Evolutionary conservation across 2,329 filamentous ascomycete genomes (phyloP).

Genomic region (Penicillium olsonii): DNA sequence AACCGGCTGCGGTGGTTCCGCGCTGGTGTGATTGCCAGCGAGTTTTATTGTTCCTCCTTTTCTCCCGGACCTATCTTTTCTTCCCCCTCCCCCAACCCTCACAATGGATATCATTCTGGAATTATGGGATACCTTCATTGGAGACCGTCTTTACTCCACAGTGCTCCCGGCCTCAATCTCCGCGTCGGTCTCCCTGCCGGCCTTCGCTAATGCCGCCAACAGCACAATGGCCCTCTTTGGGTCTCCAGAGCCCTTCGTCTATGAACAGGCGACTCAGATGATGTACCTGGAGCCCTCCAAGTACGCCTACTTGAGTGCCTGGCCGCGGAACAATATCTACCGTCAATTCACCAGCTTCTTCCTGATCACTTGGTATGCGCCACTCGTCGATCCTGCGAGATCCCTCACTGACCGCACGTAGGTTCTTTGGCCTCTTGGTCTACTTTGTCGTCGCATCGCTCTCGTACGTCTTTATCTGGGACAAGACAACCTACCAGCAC

Average conservation of each 20-base stretch:
- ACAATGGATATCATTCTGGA: slow-evolving; percentile 86
- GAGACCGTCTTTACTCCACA: slow-evolving; percentile 76
- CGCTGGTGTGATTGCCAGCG: slow-evolving; percentile 34
- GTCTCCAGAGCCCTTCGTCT: slow-evolving; percentile 50
- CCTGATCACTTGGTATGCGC: slow-evolving; percentile 77
- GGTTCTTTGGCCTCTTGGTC: slow-evolving; percentile 79
- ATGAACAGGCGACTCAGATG: slow-evolving; percentile 71
- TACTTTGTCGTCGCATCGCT: slow-evolving; percentile 84
- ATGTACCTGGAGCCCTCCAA: slow-evolving; percentile 69
- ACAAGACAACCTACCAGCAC: slow-evolving; percentile 84
- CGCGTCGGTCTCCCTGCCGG: slow-evolving; percentile 55
- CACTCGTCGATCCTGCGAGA: background rate
- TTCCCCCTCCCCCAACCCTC: slow-evolving; percentile 5
- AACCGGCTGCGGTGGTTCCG: slow-evolving; percentile 34
- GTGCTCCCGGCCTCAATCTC: slow-evolving; percentile 63
- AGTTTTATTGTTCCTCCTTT: slow-evolving; percentile 19
- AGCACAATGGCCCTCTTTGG: slow-evolving; percentile 57
- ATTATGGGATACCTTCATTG: slow-evolving; percentile 75
- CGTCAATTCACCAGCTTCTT: slow-evolving; percentile 77
- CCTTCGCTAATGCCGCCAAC: slow-evolving; percentile 57
- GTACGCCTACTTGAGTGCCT: slow-evolving; percentile 77
- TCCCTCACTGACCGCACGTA: slow-evolving; percentile 41
- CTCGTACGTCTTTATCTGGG: slow-evolving; percentile 87
- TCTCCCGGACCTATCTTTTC: slow-evolving; percentile 14
- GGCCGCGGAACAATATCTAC: slow-evolving; percentile 73